phyloP scores from a whole-genome alignment of 2,329 filamentous ascomycete genomes.

The Fusarium marasasianum region DNA sequence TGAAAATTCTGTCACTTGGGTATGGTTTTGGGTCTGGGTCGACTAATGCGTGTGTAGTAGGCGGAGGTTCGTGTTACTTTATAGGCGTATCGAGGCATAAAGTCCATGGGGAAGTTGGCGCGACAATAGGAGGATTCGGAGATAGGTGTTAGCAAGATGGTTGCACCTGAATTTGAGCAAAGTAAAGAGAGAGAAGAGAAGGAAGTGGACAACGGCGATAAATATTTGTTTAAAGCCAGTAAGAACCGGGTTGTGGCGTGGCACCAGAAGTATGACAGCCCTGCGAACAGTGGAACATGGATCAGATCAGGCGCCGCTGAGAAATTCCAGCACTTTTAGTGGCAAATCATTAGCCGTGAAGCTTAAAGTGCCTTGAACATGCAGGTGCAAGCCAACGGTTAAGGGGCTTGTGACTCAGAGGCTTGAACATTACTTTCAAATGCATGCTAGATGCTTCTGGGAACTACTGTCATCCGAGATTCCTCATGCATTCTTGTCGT shows the following conservation, averaged over 20 bases:
- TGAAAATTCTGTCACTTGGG: slow-evolving; percentile 30
- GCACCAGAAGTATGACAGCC: slow-evolving; percentile 23
- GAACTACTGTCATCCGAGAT: neutral
- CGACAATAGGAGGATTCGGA: neutral
- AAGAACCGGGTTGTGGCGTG: slow-evolving; percentile 37
- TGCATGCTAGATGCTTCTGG: neutral
- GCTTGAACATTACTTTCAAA: neutral
- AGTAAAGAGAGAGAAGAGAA: neutral
- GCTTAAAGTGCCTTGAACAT: slow-evolving; percentile 5
- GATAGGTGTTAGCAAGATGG: slow-evolving; percentile 26
- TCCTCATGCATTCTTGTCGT: neutral
- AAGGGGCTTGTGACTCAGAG: slow-evolving; percentile 10
- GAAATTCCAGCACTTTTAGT: slow-evolving; percentile 34
- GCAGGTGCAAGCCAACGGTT: slow-evolving; percentile 11
- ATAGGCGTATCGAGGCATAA: slow-evolving; percentile 38
- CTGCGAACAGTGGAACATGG: slow-evolving; percentile 23
- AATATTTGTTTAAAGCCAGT: slow-evolving; percentile 37
- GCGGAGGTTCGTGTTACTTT: slow-evolving; percentile 29
- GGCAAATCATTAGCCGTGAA: slow-evolving; percentile 25
- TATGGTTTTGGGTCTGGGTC: slow-evolving; percentile 36
- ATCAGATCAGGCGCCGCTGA: slow-evolving; percentile 33
- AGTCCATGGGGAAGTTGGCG: slow-evolving; percentile 39
- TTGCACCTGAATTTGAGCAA: slow-evolving; percentile 27
- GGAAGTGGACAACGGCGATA: slow-evolving; percentile 22
- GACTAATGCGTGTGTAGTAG: slow-evolving; percentile 34